Conservation (phyloP, 2,329 filamentous ascomycete genomes). For the Ilyonectria robusta region DNA sequence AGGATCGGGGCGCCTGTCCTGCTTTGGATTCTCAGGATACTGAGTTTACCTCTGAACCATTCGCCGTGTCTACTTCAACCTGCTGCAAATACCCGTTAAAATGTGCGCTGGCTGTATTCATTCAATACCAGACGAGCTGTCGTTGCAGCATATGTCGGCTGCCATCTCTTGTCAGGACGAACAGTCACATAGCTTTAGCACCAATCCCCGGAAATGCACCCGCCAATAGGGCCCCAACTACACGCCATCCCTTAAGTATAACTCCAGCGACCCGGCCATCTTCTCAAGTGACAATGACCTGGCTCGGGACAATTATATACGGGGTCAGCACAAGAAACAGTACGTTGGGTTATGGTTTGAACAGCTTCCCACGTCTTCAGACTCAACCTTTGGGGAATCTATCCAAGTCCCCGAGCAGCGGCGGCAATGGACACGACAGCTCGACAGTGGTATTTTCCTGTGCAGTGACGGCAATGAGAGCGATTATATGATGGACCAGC, state of each 20-base stretch:
- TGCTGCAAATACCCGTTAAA: slow-evolving; percentile 10
- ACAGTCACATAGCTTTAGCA: slow-evolving; percentile 56
- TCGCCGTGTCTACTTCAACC: neutral
- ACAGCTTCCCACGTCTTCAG: slow-evolving; percentile 67
- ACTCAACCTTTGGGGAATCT: slow-evolving; percentile 62
- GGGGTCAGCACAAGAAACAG: slow-evolving; percentile 71
- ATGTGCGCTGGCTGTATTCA: neutral
- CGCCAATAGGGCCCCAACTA: slow-evolving; percentile 48
- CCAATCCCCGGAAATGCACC: slow-evolving; percentile 58
- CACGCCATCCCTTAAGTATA: slow-evolving; percentile 56
- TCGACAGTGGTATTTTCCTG: slow-evolving; percentile 80
- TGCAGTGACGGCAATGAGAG: slow-evolving; percentile 70
- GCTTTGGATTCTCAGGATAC: too few species aligned
- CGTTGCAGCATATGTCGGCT: slow-evolving; percentile 57
- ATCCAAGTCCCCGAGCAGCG: slow-evolving; percentile 58
- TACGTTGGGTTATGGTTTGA: slow-evolving; percentile 79
- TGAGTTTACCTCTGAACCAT: neutral
- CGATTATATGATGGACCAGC: slow-evolving; percentile 54
- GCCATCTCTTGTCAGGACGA: slow-evolving; percentile 56
- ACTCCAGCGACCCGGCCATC: slow-evolving; percentile 79
- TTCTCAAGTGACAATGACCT: slow-evolving; percentile 83
- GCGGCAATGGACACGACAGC: slow-evolving; percentile 69
- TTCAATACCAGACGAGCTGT: slow-evolving; percentile 58
- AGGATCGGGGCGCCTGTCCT: too few species aligned
- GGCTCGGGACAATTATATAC: slow-evolving; percentile 74